Percentiles rank a stretch among this genome's conserved stretches.
Conservation (phyloP, 2,329 filamentous ascomycete species). For the Fusarium chaquense region DNA sequence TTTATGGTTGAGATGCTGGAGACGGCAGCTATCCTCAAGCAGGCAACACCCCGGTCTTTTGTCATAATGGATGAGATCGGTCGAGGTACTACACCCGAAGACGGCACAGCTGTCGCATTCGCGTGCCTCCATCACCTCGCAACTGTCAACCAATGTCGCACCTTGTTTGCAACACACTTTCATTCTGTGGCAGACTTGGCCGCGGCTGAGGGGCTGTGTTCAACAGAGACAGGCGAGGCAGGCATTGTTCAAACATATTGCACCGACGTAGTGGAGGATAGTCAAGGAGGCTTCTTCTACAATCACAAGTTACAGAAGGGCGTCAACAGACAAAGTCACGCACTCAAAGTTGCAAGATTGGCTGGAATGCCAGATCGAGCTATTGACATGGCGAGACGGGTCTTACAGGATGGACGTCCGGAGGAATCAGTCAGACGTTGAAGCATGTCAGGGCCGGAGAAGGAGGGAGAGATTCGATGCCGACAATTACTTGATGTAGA, state of each 20-base stretch:
- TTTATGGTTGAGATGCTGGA: constrained; percentile 99
- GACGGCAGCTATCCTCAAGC: constrained; percentile 87
- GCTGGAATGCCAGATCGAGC: constrained; percentile 83
- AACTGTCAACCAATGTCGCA: constrained; percentile 79
- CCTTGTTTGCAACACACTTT: constrained; percentile 96
- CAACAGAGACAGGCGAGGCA: constrained; percentile 50
- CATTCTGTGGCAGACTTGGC: constrained; percentile 86
- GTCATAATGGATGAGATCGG: constrained; percentile 99
- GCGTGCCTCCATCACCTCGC: constrained; percentile 89
- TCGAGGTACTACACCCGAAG: constrained; percentile 91
- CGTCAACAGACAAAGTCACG: constrained; percentile 88
- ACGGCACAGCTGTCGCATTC: constrained; percentile 90
- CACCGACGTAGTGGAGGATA: constrained; percentile 86
- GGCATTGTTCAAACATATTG: constrained; percentile 79
- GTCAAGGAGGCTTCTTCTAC: constrained; percentile 80
- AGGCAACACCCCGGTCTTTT: constrained; percentile 86
- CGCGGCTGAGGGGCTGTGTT: constrained; percentile 59
- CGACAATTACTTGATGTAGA: constrained; percentile 33
- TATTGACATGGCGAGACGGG: constrained; percentile 72
- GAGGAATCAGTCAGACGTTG: neutral
- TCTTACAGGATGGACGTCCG: constrained; percentile 57
- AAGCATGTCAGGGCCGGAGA: neutral
- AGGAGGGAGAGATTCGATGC: neutral
- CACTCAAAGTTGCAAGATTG: constrained; percentile 90
- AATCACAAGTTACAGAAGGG: constrained; percentile 84